Evolutionary conservation across 805 yeast species (phyloP).

Genomic region (Limtongozyma cylindracea): DNA sequence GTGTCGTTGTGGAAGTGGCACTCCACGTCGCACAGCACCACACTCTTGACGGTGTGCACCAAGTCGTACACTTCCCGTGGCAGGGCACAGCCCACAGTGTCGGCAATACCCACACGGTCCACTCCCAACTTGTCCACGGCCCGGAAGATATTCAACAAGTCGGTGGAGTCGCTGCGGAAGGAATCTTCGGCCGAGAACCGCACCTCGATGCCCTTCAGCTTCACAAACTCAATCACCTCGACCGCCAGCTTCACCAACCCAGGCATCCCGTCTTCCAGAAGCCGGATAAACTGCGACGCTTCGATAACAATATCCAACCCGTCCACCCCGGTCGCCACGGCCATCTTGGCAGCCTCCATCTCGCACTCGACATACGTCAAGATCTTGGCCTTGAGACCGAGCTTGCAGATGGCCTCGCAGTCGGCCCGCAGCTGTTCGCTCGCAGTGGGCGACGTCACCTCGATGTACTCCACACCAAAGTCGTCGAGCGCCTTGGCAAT

Average conservation of each 20-base stretch:
- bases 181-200: slow-evolving; percentile 95
- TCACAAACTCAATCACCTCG: slow-evolving; percentile 93
- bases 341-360: slow-evolving; percentile 95
- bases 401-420: slow-evolving; percentile 95
- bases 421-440: slow-evolving; percentile 80
- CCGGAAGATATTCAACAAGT: slow-evolving; percentile 80
- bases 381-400: slow-evolving; percentile 87
- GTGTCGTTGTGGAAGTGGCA: slow-evolving; percentile 98
- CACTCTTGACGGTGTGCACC: slow-evolving; percentile 78
- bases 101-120: slow-evolving; percentile 97
- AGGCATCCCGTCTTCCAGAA: slow-evolving; percentile 94
- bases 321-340: slow-evolving; percentile 96
- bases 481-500: slow-evolving; percentile 94
- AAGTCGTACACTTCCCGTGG: slow-evolving; percentile 97
- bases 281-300: slow-evolving; percentile 83
- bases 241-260: slow-evolving; percentile 89
- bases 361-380: slow-evolving; percentile 95
- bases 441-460: slow-evolving; percentile 93
- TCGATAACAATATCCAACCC: slow-evolving; percentile 98
- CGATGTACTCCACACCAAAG: slow-evolving; percentile 95
- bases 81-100: slow-evolving; percentile 96
- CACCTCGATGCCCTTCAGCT: slow-evolving; percentile 89
- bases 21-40: slow-evolving; percentile 91
- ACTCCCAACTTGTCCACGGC: slow-evolving; percentile 96
- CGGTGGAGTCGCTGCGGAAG: slow-evolving; percentile 90